These are phyloP conservation scores for Berkeleyomyces rouxiae DNA, from an alignment of 2,329 filamentous ascomycete genomes.

Conservation along the genomic window DNA sequence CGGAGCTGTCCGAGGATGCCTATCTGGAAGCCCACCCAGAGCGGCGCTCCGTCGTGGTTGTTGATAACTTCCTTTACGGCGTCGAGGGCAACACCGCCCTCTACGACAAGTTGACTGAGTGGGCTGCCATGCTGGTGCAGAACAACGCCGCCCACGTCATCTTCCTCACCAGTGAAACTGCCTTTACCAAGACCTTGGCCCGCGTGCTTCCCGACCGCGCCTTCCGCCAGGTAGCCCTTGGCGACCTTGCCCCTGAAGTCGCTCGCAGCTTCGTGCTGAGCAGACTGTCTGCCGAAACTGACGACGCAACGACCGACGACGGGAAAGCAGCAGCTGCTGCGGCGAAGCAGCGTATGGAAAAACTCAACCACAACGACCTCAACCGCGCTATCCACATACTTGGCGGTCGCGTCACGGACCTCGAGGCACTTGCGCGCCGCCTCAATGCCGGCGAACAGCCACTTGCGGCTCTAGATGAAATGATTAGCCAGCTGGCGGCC, in stretches of 20 bases:
- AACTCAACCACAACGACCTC: slow-evolving; percentile 47
- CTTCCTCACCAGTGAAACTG: slow-evolving; percentile 79
- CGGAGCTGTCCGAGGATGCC: slow-evolving; percentile 59
- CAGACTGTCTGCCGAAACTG: slow-evolving; percentile 35
- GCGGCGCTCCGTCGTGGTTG: slow-evolving; percentile 62
- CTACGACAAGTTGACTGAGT: slow-evolving; percentile 70
- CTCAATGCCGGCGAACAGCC: slow-evolving; percentile 79
- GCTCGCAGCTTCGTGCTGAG: slow-evolving; percentile 83
- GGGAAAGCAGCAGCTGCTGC: slow-evolving; percentile 20
- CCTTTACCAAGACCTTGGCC: slow-evolving; percentile 72
- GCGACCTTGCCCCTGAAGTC: slow-evolving; percentile 71
- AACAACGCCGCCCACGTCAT: slow-evolving; percentile 86
- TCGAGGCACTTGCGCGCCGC: slow-evolving; percentile 82
- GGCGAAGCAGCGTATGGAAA: slow-evolving; percentile 10
- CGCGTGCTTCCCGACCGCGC: slow-evolving; percentile 82
- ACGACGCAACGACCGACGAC: slow-evolving; percentile 23
- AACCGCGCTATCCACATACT: slow-evolving; percentile 68
- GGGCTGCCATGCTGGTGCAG: slow-evolving; percentile 72
- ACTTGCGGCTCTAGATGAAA: slow-evolving; percentile 64
- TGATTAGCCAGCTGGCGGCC: slow-evolving; percentile 72
- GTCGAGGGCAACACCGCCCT: slow-evolving; percentile 44
- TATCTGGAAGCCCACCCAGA: slow-evolving; percentile 85
- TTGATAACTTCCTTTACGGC: slow-evolving; percentile 84
- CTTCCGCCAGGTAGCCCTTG: slow-evolving; percentile 70
- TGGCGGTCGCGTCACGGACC: slow-evolving; percentile 83